phyloP scores from a whole-genome alignment of 768 basidiomycete genomes.

The Lentinula sp. region DNA sequence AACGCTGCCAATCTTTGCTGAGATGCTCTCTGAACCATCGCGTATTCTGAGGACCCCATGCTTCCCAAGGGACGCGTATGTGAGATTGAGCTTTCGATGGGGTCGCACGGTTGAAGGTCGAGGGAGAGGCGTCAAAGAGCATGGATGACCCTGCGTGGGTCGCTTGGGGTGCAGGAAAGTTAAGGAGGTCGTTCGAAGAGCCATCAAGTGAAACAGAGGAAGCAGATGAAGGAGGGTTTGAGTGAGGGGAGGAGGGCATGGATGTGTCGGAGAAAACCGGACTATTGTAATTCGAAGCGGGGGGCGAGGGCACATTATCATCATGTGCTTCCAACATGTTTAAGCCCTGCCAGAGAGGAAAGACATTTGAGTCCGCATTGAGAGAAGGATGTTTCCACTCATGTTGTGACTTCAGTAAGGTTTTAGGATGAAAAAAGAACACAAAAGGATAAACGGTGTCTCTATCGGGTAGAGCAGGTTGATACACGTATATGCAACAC shows the following conservation, averaged over 20 bases:
- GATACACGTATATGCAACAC: slow-evolving; percentile 41
- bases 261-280: not conserved
- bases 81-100: slow-evolving; percentile 15
- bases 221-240: not conserved
- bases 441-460: slow-evolving; percentile 40
- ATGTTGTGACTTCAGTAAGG: slow-evolving; percentile 24
- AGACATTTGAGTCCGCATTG: not conserved
- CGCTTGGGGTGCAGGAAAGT: not conserved
- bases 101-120: slow-evolving; percentile 5
- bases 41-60: slow-evolving; percentile 46
- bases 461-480: slow-evolving; percentile 30
- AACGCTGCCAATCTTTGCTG: slow-evolving; percentile 51
- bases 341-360: not conserved
- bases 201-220: not conserved
- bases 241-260: slow-evolving; percentile 9
- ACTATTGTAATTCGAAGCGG: not conserved
- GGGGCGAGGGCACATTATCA: not conserved
- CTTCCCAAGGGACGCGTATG: slow-evolving; percentile 34
- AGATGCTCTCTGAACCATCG: slow-evolving; percentile 48
- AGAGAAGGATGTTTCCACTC: slow-evolving; percentile 7
- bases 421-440: slow-evolving; percentile 41
- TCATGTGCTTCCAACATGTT: not conserved
- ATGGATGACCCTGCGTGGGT: not conserved
- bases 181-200: not conserved
- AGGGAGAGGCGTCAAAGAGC: slow-evolving; percentile 6